Conservation (phyloP, 73 alveolate species). For the Paramecium bursaria region DNA sequence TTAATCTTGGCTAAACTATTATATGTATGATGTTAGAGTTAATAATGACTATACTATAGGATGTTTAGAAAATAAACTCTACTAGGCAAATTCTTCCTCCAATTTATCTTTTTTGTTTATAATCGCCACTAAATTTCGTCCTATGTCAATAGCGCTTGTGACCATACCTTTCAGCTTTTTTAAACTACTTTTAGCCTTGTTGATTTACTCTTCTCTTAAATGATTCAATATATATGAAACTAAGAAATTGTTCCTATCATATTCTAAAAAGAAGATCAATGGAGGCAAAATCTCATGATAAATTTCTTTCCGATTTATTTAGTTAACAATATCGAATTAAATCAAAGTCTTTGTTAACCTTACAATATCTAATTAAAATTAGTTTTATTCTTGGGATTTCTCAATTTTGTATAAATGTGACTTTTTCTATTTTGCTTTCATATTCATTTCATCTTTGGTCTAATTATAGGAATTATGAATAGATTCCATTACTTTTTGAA, state of each 20-base stretch:
- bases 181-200: conserved; percentile 11
- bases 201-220: conserved; percentile 25
- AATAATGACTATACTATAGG: conserved; percentile 58
- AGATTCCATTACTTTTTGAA: not conserved
- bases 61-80: conserved; percentile 61
- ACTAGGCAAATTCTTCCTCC: conserved; percentile 65
- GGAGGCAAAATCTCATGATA: conserved; percentile 24
- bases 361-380: conserved; percentile 26
- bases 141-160: conserved; percentile 62
- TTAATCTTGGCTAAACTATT: conserved; percentile 26
- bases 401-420: not conserved
- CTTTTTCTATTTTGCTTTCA: not conserved
- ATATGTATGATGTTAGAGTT: conserved; percentile 25
- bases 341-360: conserved; percentile 24
- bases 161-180: conserved; percentile 52
- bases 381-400: not conserved
- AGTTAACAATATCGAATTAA: conserved; percentile 47
- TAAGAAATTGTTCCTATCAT: conserved; percentile 19
- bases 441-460: not conserved
- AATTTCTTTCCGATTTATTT: conserved; percentile 3
- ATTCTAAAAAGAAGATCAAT: conserved; percentile 39
- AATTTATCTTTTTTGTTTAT: conserved; percentile 25
- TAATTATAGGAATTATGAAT: conserved; percentile 10
- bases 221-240: conserved; percentile 4
- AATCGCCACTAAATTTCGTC: conserved; percentile 52